These are phyloP conservation scores for Hypoxylon crocopeplum DNA, from an alignment of 495 filamentous ascomycete species.

Conservation along the genomic window DNA sequence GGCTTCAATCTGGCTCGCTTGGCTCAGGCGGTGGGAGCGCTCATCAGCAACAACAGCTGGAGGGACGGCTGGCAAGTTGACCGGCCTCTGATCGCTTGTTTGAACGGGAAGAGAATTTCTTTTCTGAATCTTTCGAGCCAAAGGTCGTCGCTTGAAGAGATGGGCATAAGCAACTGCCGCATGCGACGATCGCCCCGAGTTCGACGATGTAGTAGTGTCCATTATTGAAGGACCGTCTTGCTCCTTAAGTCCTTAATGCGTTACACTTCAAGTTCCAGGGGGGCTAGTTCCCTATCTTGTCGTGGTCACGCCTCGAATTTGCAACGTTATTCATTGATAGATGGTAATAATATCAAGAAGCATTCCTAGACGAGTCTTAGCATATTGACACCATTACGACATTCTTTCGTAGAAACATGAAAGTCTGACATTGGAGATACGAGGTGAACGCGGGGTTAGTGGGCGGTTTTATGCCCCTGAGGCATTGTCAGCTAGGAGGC, in stretches of 20 bases:
- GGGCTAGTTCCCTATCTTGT: constrained; percentile 8
- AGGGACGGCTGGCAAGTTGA: constrained; percentile 1
- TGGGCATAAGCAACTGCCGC: constrained; percentile 14
- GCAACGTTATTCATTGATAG: constrained; percentile 1
- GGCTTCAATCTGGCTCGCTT: constrained; percentile 17
- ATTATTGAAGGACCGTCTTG: constrained; percentile 32
- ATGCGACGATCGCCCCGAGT: constrained; percentile 18
- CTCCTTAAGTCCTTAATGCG: constrained; percentile 21
- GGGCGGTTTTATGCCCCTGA: not conserved
- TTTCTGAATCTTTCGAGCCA: constrained; percentile 36
- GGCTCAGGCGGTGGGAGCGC: constrained; percentile 5
- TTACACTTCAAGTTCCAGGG: constrained; percentile 22
- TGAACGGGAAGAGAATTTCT: constrained; percentile 26
- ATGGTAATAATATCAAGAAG: too few species aligned
- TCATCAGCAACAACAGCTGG: not conserved
- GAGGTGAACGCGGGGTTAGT: not conserved
- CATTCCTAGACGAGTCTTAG: not conserved
- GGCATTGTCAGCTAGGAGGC: too few species aligned
- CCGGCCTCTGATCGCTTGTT: constrained; percentile 9
- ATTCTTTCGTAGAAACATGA: not conserved
- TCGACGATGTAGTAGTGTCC: constrained; percentile 30
- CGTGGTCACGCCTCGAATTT: constrained; percentile 16
- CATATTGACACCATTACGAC: not conserved
- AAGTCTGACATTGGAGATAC: not conserved
- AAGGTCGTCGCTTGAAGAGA: constrained; percentile 34